These are phyloP conservation scores for Chytriomyces hyalinus DNA, from an alignment of 192 early-diverging fungal species.

Conservation along the genomic window DNA sequence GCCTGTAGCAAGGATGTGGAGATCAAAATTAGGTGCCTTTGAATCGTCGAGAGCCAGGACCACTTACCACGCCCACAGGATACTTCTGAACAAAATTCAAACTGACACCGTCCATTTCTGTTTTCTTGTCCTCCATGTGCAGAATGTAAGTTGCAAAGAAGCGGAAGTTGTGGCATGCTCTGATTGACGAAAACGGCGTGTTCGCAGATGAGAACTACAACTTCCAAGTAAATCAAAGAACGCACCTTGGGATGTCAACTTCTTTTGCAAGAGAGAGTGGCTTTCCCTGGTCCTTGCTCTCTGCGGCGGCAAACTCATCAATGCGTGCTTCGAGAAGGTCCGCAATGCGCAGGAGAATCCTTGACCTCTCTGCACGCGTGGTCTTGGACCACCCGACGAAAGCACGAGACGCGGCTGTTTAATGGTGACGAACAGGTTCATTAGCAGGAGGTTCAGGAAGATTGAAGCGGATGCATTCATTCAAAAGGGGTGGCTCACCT, in stretches of 20 bases:
- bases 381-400: conserved; percentile 69
- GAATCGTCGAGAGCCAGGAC: neutral
- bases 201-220: neutral
- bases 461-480: neutral
- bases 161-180: conserved; percentile 66
- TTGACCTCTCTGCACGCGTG: conserved; percentile 47
- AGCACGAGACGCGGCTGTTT: conserved; percentile 59
- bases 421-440: neutral
- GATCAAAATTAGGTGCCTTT: conserved; percentile 14
- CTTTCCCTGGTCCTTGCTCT: conserved; percentile 82
- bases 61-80: conserved; percentile 65
- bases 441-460: neutral
- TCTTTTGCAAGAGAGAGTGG: conserved; percentile 61
- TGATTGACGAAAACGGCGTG: neutral
- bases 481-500: neutral
- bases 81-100: conserved; percentile 63
- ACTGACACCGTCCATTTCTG: conserved; percentile 56
- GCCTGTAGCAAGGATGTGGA: conserved; percentile 26
- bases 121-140: conserved; percentile 57
- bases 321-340: conserved; percentile 58
- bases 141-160: conserved; percentile 77
- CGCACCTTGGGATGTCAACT: conserved; percentile 63
- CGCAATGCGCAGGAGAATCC: conserved; percentile 67
- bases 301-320: conserved; percentile 68
- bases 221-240: neutral